Conservation (phyloP, 768 basidiomycete species). For the Tulasnella sp. region DNA sequence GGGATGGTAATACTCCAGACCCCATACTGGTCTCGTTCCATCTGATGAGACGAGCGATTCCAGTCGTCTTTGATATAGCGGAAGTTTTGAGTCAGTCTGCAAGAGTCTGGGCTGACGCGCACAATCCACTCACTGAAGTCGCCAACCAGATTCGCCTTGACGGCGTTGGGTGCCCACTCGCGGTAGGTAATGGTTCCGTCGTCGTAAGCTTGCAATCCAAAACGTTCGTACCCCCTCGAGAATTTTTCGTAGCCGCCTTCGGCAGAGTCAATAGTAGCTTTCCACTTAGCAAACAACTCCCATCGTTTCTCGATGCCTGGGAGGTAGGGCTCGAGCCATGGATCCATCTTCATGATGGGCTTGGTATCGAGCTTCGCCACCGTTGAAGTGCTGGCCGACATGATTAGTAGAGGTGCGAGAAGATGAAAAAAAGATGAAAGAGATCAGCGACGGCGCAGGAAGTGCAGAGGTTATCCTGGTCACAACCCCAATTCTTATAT, state of each 20-base stretch:
- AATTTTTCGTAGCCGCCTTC: constrained; percentile 85
- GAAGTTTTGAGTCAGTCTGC: constrained; percentile 5
- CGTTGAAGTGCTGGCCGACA: constrained; percentile 8
- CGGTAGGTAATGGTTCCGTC: constrained; percentile 74
- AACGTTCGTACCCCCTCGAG: constrained; percentile 72
- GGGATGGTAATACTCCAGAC: constrained; percentile 84
- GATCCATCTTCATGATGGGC: constrained; percentile 60
- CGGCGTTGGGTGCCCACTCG: constrained; percentile 95
- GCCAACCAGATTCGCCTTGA: constrained; percentile 78
- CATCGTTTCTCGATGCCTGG: constrained; percentile 66
- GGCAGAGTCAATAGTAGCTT: constrained; percentile 62
- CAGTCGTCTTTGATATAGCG: constrained; percentile 62
- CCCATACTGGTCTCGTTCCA: constrained; percentile 81
- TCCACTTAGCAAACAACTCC: constrained; percentile 68
- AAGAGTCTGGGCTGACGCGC: constrained; percentile 12
- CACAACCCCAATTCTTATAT: constrained; percentile 12
- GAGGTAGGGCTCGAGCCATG: constrained; percentile 70
- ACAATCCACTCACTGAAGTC: constrained; percentile 80
- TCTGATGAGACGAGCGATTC: constrained; percentile 78
- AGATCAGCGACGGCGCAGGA: background rate
- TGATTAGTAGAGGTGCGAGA: background rate
- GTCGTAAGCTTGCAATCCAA: constrained; percentile 68
- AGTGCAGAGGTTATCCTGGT: constrained; percentile 13
- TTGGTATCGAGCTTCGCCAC: constrained; percentile 47
- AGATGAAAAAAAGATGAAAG: background rate